Evolutionary conservation across 306 rosid species (phyloP).

Genomic region (Begonia peltatifolia): DNA sequence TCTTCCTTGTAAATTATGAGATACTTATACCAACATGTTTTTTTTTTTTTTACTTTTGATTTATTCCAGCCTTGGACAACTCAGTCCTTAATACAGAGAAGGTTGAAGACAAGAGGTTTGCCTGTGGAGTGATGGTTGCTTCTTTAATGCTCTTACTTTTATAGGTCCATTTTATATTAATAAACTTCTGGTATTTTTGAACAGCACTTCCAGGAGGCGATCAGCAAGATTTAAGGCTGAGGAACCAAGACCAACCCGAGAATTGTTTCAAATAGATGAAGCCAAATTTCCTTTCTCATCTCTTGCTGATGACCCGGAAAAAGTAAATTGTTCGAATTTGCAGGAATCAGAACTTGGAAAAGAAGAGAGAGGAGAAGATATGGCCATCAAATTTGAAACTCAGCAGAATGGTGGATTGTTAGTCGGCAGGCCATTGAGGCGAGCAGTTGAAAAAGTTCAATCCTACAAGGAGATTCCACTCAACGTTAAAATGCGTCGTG

Average conservation of each 20-base stretch:
- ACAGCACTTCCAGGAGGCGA: conserved; percentile 40
- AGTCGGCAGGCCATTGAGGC: conserved; percentile 58
- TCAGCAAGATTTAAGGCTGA: conserved; percentile 27
- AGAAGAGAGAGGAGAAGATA: conserved; percentile 16
- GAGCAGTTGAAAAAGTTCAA: conserved; percentile 40
- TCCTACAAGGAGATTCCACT: conserved; percentile 63
- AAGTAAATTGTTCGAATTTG: conserved; percentile 16
- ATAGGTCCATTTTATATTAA: background rate
- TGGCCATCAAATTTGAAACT: conserved; percentile 9
- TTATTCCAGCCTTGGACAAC: conserved; percentile 44
- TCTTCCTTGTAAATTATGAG: background rate
- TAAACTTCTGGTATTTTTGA: background rate
- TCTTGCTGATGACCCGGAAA: conserved; percentile 13
- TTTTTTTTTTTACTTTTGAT: conserved; percentile 5
- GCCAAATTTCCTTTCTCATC: conserved; percentile 21
- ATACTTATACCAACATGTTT: conserved; percentile 6
- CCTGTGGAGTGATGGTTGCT: conserved; percentile 5
- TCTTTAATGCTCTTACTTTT: conserved; percentile 13
- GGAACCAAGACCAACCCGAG: conserved; percentile 28
- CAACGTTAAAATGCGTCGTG: conserved; percentile 62
- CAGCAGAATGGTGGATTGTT: conserved; percentile 43
- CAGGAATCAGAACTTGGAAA: conserved; percentile 7
- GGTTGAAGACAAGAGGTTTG: conserved; percentile 41
- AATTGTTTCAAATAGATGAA: conserved; percentile 21
- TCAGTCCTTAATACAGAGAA: conserved; percentile 19